Base-by-base conservation (phyloP, 345 rosid genomes). In the Salix purpurea region DNA sequence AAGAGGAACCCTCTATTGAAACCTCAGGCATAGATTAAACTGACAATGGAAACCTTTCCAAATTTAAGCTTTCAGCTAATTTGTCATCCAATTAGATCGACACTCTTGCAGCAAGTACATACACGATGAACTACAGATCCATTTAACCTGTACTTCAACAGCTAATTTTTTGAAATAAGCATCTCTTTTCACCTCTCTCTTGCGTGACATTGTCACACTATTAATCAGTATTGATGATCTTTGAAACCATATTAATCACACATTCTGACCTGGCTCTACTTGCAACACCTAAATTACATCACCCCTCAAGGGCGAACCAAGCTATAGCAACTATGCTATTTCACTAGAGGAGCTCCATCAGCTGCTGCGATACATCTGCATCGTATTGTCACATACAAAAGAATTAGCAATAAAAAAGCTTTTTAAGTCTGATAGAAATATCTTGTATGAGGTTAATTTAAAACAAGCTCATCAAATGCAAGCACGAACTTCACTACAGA, bases 321-420 rank as follows among this genome's bases (percentile, higher is more conserved):
- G 69, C 48, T 4, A 16, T 1, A 50, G 5, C n/a, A 46, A 50
- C 58, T 77, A 14, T 0, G 34, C 50, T 44, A 13, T 76, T 70
- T 67, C 50, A 50, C 74, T 81, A 84, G 70, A 87, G 83, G 56
- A 91, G 89, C 90, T 91, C 97, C 92, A 90, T 85, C 88, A 91
- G 79, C 81, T 91, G 97, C 78, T 88, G 84, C 0, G 88, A 76
- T 65, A 91, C 89, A 81, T 90, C 92, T 91, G 90, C 91, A 86
- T 34, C 32, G 30, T 26, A 54, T 15, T 70, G 32, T 37, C 28
- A 48, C 12, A 66, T 11, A 37, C 42, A 14, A 30, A 42, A n/a
- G 37, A 39, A 61, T 73, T 73, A 73, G 58, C 39, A 37, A 18
- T 26, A 26, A 24, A 13, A 26, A 61, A 34, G 37, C 37, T 34